These are phyloP conservation scores for Gamarada debralockiae DNA, from an alignment of 495 filamentous ascomycete species.

Conservation along the genomic window DNA sequence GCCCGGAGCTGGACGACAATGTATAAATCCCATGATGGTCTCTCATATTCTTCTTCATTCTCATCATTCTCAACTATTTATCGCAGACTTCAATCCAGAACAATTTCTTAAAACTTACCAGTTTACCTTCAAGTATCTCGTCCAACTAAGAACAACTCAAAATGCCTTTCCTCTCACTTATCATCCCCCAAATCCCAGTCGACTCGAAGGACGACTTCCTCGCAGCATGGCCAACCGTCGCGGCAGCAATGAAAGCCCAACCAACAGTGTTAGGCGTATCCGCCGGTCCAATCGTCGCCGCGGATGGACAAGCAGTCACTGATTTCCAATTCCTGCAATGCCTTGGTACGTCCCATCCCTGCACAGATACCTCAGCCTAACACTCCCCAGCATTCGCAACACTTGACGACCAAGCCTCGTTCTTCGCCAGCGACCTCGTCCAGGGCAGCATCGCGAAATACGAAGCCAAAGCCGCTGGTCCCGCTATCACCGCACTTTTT, in stretches of 20 bases:
- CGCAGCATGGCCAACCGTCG: constrained; percentile 3
- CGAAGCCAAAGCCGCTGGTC: constrained; percentile 10
- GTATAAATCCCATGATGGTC: too few relatives aligned
- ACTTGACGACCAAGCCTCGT: constrained; percentile 2
- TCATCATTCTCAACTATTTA: too few relatives aligned
- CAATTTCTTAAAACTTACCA: too few relatives aligned
- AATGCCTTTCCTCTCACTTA: constrained; percentile 17
- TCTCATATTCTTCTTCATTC: too few relatives aligned
- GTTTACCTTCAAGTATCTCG: too few relatives aligned
- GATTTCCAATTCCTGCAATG: constrained; percentile 15
- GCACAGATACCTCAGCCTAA: background rate
- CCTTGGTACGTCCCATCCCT: constrained; percentile 2
- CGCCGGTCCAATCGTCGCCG: constrained; percentile 6
- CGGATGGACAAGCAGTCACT: constrained; percentile 3
- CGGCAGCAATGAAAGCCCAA: constrained; percentile 7
- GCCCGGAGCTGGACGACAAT: too few relatives aligned
- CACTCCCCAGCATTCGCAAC: constrained; percentile 9
- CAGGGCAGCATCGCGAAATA: background rate
- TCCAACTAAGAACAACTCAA: too few relatives aligned
- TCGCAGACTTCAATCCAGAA: too few relatives aligned
- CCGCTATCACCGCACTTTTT: background rate
- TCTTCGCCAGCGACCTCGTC: background rate
- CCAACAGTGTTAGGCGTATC: constrained; percentile 7
- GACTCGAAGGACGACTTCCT: constrained; percentile 10
- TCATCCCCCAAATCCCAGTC: constrained; percentile 9